phyloP scores from a whole-genome alignment of 1,284 basidiomycete species.

The Melampsora americana region DNA sequence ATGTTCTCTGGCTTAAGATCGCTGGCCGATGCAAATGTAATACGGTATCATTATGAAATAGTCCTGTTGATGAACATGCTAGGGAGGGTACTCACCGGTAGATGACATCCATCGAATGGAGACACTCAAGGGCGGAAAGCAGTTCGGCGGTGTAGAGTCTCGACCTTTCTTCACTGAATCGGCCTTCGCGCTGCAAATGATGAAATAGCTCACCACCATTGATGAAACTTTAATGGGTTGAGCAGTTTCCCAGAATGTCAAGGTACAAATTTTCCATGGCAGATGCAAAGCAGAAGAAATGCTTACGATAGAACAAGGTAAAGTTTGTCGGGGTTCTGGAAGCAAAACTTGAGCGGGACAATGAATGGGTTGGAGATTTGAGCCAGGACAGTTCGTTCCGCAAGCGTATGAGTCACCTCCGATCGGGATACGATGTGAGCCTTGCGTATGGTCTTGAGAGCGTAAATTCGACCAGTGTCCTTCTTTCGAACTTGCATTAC shows the following conservation, averaged over 20 bases:
- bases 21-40: conserved; percentile 50
- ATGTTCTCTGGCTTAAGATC: conserved; percentile 98
- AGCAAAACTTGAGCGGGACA: conserved; percentile 96
- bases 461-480: conserved; percentile 98
- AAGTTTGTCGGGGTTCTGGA: conserved; percentile 92
- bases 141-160: conserved; percentile 94
- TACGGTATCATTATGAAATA: neutral
- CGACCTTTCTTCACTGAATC: conserved; percentile 86
- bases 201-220: conserved; percentile 97
- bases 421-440: conserved; percentile 98
- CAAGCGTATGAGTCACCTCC: conserved; percentile 98
- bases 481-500: conserved; percentile 98
- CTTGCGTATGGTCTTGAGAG: conserved; percentile 99
- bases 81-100: conserved; percentile 59
- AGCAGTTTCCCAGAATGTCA: neutral
- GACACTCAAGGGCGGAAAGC: conserved; percentile 84
- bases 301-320: conserved; percentile 84
- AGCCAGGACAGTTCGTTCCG: conserved; percentile 97
- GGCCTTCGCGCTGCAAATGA: conserved; percentile 91
- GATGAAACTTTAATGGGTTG: conserved; percentile 65
- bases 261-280: neutral
- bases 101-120: conserved; percentile 96
- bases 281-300: neutral
- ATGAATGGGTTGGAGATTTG: conserved; percentile 93
- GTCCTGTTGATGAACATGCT: neutral